Base-by-base conservation (phyloP, 352 stramenopile species). In the Phytopythium aichiense region DNA sequence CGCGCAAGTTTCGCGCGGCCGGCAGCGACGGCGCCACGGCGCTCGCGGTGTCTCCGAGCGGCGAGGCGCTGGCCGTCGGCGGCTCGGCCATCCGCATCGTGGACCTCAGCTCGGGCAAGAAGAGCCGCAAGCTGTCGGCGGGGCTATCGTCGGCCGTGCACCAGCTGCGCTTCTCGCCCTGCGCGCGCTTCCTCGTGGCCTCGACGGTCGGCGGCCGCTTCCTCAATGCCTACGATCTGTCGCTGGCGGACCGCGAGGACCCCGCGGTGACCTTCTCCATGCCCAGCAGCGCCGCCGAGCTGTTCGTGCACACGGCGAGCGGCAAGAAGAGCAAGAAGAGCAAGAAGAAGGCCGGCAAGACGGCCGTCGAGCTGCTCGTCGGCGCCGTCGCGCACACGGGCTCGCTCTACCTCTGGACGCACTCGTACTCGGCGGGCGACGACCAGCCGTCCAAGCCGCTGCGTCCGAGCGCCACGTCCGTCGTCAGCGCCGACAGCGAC, bases 211-310 rank as follows among this genome's bases (percentile, higher is more conserved):
- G 79, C 28, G 81, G 78, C 6, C 82, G 86, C 54, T 95, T 95
- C 66, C 72, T 95, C 56, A 95, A 93, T 62, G 74, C 92, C 69
- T 93, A 93, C 72, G 86, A 95, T 70, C 64, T 92, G 43, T 50
- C 70, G 40, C 67, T 84, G 30, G 71, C 69, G 22, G 73, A 84
- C 45, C 72, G 77, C 35, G 86, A 93, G 58, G 84, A 87, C 31
- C 84, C 84, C 7, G 79, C 84, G 7, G 60, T 90, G 30, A 92
- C 85, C 48, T 89, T 95, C 56, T 84, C 84, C 59, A 76, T 91
- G 70, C 80, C 84, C 4, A 89, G 77, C 60, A 86, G 75, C 46
- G 68, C 71, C 4, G 63, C 74, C 11, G 66, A 73, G 53, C 55
- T 93, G 31, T 84, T 84, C 58, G 77, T 73, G 38, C 73, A 71